Conservation (phyloP, 2,329 filamentous ascomycete species). For the Ophiobolus disseminans region DNA sequence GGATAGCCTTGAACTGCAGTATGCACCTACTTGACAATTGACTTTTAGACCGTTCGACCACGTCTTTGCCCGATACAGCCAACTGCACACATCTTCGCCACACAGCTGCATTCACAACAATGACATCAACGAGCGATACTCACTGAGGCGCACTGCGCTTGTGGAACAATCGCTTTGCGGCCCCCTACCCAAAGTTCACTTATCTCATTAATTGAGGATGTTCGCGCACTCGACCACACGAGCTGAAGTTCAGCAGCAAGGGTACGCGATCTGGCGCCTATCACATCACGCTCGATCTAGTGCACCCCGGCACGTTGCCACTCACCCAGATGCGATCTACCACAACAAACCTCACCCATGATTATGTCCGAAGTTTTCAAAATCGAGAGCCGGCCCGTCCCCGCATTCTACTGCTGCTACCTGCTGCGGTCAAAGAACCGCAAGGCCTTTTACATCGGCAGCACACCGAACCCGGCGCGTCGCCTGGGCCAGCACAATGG, state of each 20-base stretch:
- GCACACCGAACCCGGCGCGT: conserved; percentile 84
- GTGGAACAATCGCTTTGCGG: too few species aligned
- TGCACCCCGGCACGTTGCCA: conserved; percentile 20
- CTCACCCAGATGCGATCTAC: conserved; percentile 22
- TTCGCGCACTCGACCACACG: conserved; percentile 15
- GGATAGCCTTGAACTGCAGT: too few species aligned
- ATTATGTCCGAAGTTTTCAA: conserved; percentile 18
- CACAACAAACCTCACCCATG: conserved; percentile 21
- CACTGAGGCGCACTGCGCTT: too few species aligned
- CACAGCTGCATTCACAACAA: too few species aligned
- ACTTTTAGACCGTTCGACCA: too few species aligned
- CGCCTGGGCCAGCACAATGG: conserved; percentile 94
- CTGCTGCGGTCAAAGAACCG: conserved; percentile 82
- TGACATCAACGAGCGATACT: too few species aligned
- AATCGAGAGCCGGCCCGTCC: conserved; percentile 61
- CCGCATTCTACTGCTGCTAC: conserved; percentile 92
- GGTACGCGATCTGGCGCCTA: conserved; percentile 28
- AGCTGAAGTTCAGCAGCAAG: conserved; percentile 27
- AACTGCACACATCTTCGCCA: too few species aligned
- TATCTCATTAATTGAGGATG: background rate
- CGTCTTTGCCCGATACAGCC: too few species aligned
- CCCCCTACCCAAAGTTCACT: background rate
- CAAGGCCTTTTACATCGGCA: conserved; percentile 83
- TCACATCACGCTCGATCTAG: conserved; percentile 13
- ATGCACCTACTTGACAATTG: too few species aligned